Evolutionary conservation across 2,329 filamentous ascomycete genomes (phyloP).

Genomic region (Laburnicola sp.): DNA sequence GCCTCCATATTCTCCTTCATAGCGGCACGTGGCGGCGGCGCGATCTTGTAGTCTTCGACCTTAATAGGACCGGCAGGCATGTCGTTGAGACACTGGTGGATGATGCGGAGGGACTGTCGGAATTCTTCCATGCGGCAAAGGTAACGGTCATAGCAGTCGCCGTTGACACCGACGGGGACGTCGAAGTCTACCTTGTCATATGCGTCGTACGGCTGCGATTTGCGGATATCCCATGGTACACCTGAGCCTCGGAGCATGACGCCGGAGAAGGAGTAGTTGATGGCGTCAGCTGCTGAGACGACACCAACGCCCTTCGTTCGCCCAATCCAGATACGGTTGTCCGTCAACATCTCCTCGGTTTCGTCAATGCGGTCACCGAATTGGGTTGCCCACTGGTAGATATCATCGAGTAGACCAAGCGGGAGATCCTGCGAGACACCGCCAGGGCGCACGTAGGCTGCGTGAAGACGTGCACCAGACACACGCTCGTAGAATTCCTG

Average conservation of each 20-base stretch:
- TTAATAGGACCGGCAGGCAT: conserved; percentile 94
- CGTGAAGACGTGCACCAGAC: conserved; percentile 94
- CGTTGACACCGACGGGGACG: conserved; percentile 92
- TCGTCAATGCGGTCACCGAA: conserved; percentile 98
- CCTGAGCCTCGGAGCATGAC: conserved; percentile 98
- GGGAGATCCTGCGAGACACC: conserved; percentile 96
- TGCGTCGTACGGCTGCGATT: conserved; percentile 95
- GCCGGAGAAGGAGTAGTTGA: conserved; percentile 95
- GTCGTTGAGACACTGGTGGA: conserved; percentile 98
- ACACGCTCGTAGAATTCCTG: conserved; percentile 99
- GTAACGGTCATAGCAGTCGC: conserved; percentile 99
- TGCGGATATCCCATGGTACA: conserved; percentile 94
- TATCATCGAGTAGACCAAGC: conserved; percentile 91
- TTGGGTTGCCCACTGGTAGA: conserved; percentile 99
- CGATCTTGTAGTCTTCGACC: conserved; percentile 98
- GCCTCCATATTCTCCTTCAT: conserved; percentile 99
- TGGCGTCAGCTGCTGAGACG: conserved; percentile 86
- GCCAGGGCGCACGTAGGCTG: conserved; percentile 93
- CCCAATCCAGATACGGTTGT: conserved; percentile 99
- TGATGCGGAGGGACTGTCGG: conserved; percentile 95
- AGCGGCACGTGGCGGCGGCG: conserved; percentile 88
- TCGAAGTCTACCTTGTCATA: conserved; percentile 99
- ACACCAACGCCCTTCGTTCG: conserved; percentile 90
- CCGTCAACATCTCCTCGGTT: conserved; percentile 96
- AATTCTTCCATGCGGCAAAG: conserved; percentile 99